Percentiles rank a stretch among this genome's conserved stretches.
These are phyloP conservation scores for Cyamopsis tetragonoloba DNA, from an alignment of 306 rosid genomes.

Conservation along the genomic window DNA sequence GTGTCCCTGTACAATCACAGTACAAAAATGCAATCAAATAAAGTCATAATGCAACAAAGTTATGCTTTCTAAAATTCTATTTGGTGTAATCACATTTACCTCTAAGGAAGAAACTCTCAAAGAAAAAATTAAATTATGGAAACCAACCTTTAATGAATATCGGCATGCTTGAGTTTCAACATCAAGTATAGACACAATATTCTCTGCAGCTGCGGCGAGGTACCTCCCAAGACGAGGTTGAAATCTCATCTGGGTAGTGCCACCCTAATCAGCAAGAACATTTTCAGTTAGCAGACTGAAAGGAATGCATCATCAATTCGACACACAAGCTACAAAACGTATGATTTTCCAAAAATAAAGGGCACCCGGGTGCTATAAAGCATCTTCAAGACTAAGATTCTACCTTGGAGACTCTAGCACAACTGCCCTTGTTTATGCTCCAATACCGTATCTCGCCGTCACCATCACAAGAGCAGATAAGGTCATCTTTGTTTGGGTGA, in stretches of 20 bases:
- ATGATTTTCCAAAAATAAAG: not conserved
- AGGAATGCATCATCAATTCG: not conserved
- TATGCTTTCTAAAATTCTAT: too few species aligned
- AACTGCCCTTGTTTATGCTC: constrained; percentile 89
- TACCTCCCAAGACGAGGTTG: constrained; percentile 87
- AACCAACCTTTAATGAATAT: constrained; percentile 72
- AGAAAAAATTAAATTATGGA: not conserved
- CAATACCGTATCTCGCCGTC: constrained; percentile 95
- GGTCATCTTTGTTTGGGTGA: constrained; percentile 91
- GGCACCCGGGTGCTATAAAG: not conserved
- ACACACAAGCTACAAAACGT: not conserved
- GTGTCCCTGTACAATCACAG: constrained; percentile 71
- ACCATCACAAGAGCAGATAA: constrained; percentile 87
- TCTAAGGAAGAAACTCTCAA: not conserved
- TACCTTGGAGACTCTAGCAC: constrained; percentile 73
- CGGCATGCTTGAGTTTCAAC: constrained; percentile 75
- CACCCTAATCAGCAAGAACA: constrained; percentile 56
- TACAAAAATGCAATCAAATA: constrained; percentile 13
- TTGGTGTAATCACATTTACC: not conserved
- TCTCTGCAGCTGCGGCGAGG: constrained; percentile 90
- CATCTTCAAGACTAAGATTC: constrained; percentile 1
- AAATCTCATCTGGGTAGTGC: constrained; percentile 80
- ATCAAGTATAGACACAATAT: constrained; percentile 82
- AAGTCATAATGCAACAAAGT: too few species aligned
- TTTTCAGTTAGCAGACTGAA: not conserved